Percentiles rank a stretch among this genome's conserved stretches.
Conservation (phyloP, 1,284 basidiomycete species). For the Ceratobasidium sp. region DNA sequence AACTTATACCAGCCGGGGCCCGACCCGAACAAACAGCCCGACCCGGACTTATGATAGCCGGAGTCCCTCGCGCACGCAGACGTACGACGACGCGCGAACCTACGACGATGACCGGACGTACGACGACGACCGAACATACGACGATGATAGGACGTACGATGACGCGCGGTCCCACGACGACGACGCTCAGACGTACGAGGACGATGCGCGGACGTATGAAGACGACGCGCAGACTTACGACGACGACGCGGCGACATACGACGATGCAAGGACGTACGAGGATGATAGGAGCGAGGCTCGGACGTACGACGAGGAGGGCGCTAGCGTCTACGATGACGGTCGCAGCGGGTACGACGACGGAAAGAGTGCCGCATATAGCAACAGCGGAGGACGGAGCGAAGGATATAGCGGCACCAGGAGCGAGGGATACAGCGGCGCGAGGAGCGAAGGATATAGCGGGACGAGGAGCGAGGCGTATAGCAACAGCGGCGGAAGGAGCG, state of each 20-base stretch:
- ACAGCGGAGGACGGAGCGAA: slow-evolving; percentile 8
- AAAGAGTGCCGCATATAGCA: slow-evolving; percentile 3
- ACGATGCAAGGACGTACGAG: slow-evolving; percentile 22
- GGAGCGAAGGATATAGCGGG: slow-evolving; percentile 21
- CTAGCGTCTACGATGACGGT: slow-evolving; percentile 39
- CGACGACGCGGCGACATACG: slow-evolving; percentile 17
- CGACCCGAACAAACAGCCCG: slow-evolving; percentile 2
- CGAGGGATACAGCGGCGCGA: slow-evolving; percentile 9
- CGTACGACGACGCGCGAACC: slow-evolving; percentile 8
- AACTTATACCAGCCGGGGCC: slow-evolving; percentile 4
- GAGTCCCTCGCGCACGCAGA: slow-evolving; percentile 22
- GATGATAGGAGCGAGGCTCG: slow-evolving; percentile 24
- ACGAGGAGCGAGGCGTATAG: slow-evolving; percentile 20
- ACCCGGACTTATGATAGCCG: slow-evolving; percentile 28
- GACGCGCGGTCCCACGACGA: slow-evolving; percentile 12
- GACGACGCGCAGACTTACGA: slow-evolving; percentile 34
- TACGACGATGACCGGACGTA: slow-evolving; percentile 9
- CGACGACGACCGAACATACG: not conserved
- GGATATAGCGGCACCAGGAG: not conserved
- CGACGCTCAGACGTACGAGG: slow-evolving; percentile 13
- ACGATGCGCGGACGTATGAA: slow-evolving; percentile 16
- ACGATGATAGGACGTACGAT: slow-evolving; percentile 2
- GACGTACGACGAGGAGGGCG: slow-evolving; percentile 34
- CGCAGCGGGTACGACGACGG: slow-evolving; percentile 29
- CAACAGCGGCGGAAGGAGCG: slow-evolving; percentile 13